phyloP scores from a whole-genome alignment of 78 protist species.

The Protostelium mycophagum region DNA sequence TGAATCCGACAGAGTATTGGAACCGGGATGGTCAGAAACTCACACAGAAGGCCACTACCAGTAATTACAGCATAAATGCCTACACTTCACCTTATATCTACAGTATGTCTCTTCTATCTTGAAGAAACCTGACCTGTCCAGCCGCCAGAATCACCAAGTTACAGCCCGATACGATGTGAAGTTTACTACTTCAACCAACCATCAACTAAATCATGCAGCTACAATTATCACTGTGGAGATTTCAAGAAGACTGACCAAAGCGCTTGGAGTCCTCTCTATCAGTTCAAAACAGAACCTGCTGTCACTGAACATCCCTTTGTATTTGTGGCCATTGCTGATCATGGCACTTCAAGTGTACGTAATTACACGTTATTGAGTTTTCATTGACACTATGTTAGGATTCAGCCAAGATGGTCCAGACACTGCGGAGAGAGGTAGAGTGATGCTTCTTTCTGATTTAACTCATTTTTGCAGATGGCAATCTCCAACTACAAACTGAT shows the following conservation, averaged over 20 bases:
- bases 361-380: background rate
- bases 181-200: background rate
- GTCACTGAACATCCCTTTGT: background rate
- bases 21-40: background rate
- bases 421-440: background rate
- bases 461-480: background rate
- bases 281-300: background rate
- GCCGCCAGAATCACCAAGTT: background rate
- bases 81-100: background rate
- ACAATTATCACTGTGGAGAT: background rate
- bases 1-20: background rate
- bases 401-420: background rate
- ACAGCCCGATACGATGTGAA: background rate
- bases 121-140: background rate
- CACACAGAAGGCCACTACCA: background rate
- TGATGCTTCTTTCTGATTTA: background rate
- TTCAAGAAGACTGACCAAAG: too few species aligned
- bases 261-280: background rate
- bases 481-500: background rate
- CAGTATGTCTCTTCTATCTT: background rate
- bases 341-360: background rate
- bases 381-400: background rate
- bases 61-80: background rate
- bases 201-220: background rate
- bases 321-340: background rate